Evolutionary conservation across 1,284 basidiomycete genomes (phyloP), one percentile per base, ranked within the genome.

Genomic region (Phaffia rhodozyma): DNA sequence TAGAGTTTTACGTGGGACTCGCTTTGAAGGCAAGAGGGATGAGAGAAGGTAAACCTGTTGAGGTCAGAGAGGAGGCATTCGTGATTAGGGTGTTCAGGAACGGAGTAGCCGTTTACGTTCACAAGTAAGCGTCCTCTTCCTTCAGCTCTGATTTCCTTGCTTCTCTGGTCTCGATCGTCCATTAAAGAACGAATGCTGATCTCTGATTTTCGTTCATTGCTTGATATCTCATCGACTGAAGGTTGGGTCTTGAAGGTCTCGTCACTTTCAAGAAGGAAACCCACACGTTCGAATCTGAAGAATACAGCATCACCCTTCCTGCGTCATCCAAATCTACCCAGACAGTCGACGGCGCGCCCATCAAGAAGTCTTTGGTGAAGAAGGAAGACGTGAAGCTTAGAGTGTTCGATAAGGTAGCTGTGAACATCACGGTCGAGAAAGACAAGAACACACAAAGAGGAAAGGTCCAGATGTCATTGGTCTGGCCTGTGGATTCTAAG

Each of bases 1-100:
- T 97, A 38, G 93, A 98, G 77, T 99, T 97, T 71, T 97, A 96
- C 72, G 93, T 98, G 55, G 92, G 93, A 0, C 78, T 98, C 18
- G 91, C 91, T 1, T 79, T 98, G 68, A 91, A 91, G 70, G 83
- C 81, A 0, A 79, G 87, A 9, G 83, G 83, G 11, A 70, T 71
- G 58, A 63, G 80, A 81, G 75, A 77, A 70, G 71, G 75, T 69
- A 70, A 69, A 67, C 71, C 69, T 56, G 79, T 71, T n/a, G 76
- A 73, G 55, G 84, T 86, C 11, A 76, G 75, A 4, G 91, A 94
- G 71, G 90, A 96, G 48, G 94, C 94, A 1, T 98, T 92, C 72
- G 91, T 98, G 27, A 96, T 98, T 68, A 79, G 93, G 61, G 86
- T 88, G 1, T 98, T 98, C 77, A 81, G 89, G 67, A 98, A 99